phyloP scores from a whole-genome alignment of 2,329 filamentous ascomycete species.

The Tolypocladium pustulatum region DNA sequence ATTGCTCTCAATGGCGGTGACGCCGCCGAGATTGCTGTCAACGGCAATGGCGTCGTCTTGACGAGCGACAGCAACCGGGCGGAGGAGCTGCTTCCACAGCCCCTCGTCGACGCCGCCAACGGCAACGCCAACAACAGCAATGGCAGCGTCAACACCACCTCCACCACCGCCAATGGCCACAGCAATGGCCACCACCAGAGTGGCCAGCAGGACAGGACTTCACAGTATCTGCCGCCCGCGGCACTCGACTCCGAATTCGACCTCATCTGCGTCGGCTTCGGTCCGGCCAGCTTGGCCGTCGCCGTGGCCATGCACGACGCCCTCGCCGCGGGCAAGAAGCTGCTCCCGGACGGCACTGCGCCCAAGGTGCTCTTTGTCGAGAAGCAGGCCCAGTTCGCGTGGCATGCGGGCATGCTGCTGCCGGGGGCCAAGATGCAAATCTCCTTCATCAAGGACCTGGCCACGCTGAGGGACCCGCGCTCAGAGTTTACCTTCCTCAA shows the following conservation, averaged over 20 bases:
- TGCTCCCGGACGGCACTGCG: constrained; percentile 27
- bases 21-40: constrained; percentile 6
- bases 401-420: constrained; percentile 93
- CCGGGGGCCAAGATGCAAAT: constrained; percentile 96
- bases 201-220: constrained; percentile 12
- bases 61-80: neutral
- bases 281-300: constrained; percentile 80
- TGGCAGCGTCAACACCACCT: constrained; percentile 6
- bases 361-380: constrained; percentile 82
- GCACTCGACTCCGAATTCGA: constrained; percentile 61
- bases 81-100: neutral
- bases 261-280: constrained; percentile 84
- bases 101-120: neutral
- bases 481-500: constrained; percentile 94
- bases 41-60: constrained; percentile 4
- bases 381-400: constrained; percentile 72
- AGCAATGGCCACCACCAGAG: constrained; percentile 11
- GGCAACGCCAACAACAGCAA: constrained; percentile 1
- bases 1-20: constrained; percentile 16
- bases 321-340: constrained; percentile 38
- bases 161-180: constrained; percentile 8
- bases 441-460: constrained; percentile 92
- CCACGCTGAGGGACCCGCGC: constrained; percentile 75
- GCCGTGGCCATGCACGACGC: constrained; percentile 81
- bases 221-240: constrained; percentile 34